A percentile compares a stretch with the other conserved stretches of the same genome.
These are phyloP conservation scores for Aspergillus novofumigatus DNA, from an alignment of 2,329 filamentous ascomycete genomes.

Conservation along the genomic window DNA sequence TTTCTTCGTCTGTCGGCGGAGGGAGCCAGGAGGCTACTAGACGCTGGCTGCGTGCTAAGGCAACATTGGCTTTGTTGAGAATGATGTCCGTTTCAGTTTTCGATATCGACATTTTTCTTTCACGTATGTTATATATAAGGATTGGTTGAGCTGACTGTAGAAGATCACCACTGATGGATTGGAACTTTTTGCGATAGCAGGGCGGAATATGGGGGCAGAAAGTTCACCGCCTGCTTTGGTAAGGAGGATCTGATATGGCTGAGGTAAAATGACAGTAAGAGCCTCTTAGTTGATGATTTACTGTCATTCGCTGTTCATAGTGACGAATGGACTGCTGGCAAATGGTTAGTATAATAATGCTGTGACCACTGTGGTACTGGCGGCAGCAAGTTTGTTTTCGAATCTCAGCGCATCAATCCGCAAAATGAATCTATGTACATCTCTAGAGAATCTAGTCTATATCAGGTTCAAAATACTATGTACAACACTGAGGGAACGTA, in stretches of 20 bases:
- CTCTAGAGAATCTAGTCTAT: not conserved
- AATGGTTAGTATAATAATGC: not conserved
- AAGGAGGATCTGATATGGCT: not conserved
- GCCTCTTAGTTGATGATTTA: not conserved
- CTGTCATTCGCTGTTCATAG: not conserved
- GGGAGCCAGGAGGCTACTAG: slow-evolving; percentile 56
- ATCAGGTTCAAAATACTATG: not conserved
- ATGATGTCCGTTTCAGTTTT: slow-evolving; percentile 50
- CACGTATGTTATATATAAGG: not conserved
- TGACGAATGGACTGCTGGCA: not conserved
- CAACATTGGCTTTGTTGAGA: slow-evolving; percentile 51
- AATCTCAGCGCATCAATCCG: not conserved
- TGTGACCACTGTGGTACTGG: not conserved
- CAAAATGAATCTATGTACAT: not conserved
- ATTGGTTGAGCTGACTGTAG: not conserved
- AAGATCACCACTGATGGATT: not conserved
- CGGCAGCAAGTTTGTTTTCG: not conserved
- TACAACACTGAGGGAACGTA: not conserved
- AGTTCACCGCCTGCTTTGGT: not conserved
- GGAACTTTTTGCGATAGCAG: slow-evolving; percentile 9
- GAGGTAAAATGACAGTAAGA: no score
- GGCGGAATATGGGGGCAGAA: slow-evolving; percentile 11
- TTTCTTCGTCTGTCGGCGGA: slow-evolving; percentile 38
- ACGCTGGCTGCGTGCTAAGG: slow-evolving; percentile 50
- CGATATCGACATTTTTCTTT: slow-evolving; percentile 27